phyloP scores from a whole-genome alignment of 805 yeast genomes.

The Hanseniaspora singularis region DNA sequence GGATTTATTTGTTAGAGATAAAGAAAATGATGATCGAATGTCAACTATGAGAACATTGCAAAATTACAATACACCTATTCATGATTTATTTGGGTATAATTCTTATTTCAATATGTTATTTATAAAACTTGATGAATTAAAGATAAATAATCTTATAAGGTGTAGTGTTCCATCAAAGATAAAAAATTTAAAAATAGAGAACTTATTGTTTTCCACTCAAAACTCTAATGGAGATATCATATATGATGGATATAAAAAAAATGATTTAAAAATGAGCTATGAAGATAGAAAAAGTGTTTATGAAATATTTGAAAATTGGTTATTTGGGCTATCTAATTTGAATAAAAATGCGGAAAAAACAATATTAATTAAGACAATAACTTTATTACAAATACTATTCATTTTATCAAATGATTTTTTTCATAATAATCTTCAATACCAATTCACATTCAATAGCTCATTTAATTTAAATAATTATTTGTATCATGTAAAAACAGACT shows the following conservation, averaged over 20 bases:
- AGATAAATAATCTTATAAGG: not conserved
- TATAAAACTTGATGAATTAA: slow-evolving; percentile 1
- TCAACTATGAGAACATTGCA: slow-evolving; percentile 1
- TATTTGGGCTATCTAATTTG: not conserved
- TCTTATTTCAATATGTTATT: slow-evolving; percentile 4
- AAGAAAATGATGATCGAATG: slow-evolving; percentile 13
- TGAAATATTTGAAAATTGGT: not conserved
- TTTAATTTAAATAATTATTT: slow-evolving; percentile 10
- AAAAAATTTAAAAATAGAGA: not conserved
- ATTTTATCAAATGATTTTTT: slow-evolving; percentile 7
- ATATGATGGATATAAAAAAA: not conserved
- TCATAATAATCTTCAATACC: slow-evolving; percentile 8
- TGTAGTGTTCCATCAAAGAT: not conserved
- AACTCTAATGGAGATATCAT: not conserved
- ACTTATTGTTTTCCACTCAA: not conserved
- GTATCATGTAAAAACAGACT: not conserved
- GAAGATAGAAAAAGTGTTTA: slow-evolving; percentile 2
- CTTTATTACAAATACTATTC: slow-evolving; percentile 7
- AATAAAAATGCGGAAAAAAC: not conserved
- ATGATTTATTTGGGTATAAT: slow-evolving; percentile 6
- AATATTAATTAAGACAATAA: not conserved
- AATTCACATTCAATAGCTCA: not conserved
- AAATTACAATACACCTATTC: not conserved
- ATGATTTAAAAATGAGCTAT: not conserved
- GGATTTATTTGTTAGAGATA: slow-evolving; percentile 6